Base-by-base conservation (phyloP, 2,329 filamentous ascomycete genomes). In the Colletotrichum tropicicola region DNA sequence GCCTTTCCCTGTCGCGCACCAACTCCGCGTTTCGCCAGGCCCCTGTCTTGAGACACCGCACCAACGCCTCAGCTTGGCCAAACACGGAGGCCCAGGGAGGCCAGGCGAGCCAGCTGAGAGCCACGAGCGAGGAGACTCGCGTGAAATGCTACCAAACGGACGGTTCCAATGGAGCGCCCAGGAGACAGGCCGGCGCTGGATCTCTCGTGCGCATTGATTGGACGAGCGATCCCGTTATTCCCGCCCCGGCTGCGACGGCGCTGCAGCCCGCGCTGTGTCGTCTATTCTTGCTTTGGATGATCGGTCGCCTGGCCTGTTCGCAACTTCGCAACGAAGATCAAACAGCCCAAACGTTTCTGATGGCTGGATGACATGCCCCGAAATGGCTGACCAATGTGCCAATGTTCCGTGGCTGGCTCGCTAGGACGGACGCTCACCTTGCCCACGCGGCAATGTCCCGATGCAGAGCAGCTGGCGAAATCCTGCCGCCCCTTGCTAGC, bases 1-100 rank as follows among this genome's bases (percentile, higher is more conserved):
- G 32, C 47, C 12, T 47, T 2, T 21, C 52, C 58, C 47, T 47
- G 59, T 58, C 32, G 43, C 19, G 47, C 23, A 30, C 15, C 32
- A 35, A 19, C 45, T 51, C 52, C 47, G 35, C 43, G 48, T 60
- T 55, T 65, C 60, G 54, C 28, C 49, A 44, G 17, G 21, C 45
- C 62, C 62, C 59, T 63, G 62, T 45, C 57, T 58, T 65, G 64
- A 67, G 64, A 67, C 59, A 55, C 60, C 23, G 54, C 64, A 60
- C 60, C 60, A 65, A 49, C 60, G 60, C 61, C 37, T 54, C 64
- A 66, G 15, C 47, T 32, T 32, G 41, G 41, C 48, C 56, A 60
- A 51, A 41, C 45, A 57, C 21, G 19, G 39, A 25, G 56, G 32
- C 30, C 9, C 32, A 39, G 9, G 56, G 23, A 41, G 10, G 12